Evolutionary conservation across 148 eudicot species (phyloP).

Genomic region (Salicornia ramosissima): DNA sequence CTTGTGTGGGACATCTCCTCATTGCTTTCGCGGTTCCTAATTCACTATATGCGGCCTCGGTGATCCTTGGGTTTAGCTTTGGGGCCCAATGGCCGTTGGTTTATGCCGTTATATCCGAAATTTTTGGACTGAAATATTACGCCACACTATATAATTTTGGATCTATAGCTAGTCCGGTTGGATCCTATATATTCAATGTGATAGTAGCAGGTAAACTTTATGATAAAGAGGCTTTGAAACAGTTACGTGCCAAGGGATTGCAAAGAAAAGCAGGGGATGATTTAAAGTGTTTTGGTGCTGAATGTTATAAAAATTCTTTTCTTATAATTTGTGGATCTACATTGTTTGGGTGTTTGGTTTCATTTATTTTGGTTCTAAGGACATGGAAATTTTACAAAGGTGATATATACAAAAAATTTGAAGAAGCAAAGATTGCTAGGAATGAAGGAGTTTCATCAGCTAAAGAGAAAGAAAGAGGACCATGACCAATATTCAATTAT

Average conservation of each 20-base stretch:
- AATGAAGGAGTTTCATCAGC: background rate
- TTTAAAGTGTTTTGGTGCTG: constrained; percentile 21
- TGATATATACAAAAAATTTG: constrained; percentile 24
- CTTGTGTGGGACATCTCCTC: constrained; percentile 34
- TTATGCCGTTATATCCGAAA: constrained; percentile 31
- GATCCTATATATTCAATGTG: constrained; percentile 30
- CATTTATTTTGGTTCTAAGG: constrained; percentile 25
- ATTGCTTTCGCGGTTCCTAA: constrained; percentile 30
- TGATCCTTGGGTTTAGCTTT: constrained; percentile 32
- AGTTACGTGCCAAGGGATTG: constrained; percentile 23
- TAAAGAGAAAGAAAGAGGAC: background rate
- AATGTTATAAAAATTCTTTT: constrained; percentile 25
- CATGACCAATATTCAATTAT: background rate
- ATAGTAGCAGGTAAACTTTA: constrained; percentile 24
- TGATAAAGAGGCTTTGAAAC: constrained; percentile 28
- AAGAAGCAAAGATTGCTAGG: background rate
- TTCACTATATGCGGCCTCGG: constrained; percentile 29
- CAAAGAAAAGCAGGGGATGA: constrained; percentile 19
- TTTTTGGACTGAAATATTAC: constrained; percentile 36
- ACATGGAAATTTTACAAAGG: constrained; percentile 30
- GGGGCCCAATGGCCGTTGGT: constrained; percentile 33
- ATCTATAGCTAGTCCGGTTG: constrained; percentile 26
- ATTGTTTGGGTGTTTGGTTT: constrained; percentile 15
- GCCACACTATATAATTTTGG: constrained; percentile 30
- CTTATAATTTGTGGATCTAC: constrained; percentile 25